These are phyloP conservation scores for Taphrina wiesneri DNA, from an alignment of 1,139 yeast species.

Conservation along the genomic window DNA sequence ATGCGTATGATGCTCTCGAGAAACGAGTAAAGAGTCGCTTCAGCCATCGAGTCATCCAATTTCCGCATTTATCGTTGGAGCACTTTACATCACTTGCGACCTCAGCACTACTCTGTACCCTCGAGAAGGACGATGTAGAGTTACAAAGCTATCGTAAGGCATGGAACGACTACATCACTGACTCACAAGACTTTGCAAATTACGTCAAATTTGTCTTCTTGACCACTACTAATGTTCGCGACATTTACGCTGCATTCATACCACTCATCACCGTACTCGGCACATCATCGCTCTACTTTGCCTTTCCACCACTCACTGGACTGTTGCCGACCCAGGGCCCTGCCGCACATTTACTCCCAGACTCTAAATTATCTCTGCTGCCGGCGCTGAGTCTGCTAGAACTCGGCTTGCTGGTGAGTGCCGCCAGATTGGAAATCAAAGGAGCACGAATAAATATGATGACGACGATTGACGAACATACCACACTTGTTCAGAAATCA, in stretches of 20 bases:
- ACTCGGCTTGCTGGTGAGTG: constrained; percentile 57
- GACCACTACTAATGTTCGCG: constrained; percentile 36
- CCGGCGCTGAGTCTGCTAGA: constrained; percentile 38
- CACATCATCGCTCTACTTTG: constrained; percentile 1
- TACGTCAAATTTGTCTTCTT: constrained; percentile 37
- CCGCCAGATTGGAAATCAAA: constrained; percentile 68
- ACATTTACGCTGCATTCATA: constrained; percentile 27
- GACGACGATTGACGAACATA: constrained; percentile 74
- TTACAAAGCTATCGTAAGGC: constrained; percentile 43
- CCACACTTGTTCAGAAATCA: constrained; percentile 38
- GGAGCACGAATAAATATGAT: constrained; percentile 58
- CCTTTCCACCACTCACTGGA: neutral
- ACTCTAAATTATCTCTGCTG: constrained; percentile 20
- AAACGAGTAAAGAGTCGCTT: constrained; percentile 89
- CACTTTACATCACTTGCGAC: constrained; percentile 46
- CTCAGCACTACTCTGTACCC: constrained; percentile 35
- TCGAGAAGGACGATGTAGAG: constrained; percentile 34
- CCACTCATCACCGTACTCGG: constrained; percentile 15
- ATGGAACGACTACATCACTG: constrained; percentile 59
- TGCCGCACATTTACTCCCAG: neutral
- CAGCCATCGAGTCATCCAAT: constrained; percentile 70
- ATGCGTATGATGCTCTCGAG: constrained; percentile 75
- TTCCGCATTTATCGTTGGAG: constrained; percentile 51
- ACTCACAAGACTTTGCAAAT: constrained; percentile 24
- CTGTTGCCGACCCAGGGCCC: neutral